Evolutionary conservation across 768 basidiomycete species (phyloP), one percentile per base, ranked within the genome.

Genomic region (Boletus fagicola): DNA sequence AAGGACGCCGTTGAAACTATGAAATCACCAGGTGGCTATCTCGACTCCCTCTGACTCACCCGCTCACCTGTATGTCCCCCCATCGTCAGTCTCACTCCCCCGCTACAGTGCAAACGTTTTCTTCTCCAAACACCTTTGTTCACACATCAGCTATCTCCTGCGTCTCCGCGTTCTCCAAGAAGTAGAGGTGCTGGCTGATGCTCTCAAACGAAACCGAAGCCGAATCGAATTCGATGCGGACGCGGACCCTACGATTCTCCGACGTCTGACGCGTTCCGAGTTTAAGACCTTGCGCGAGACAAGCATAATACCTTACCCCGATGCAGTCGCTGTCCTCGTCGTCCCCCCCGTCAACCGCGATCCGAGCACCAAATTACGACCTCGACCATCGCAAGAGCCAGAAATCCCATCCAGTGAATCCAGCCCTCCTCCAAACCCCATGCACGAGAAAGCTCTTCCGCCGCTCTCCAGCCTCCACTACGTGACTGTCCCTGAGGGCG

Each of bases 131-230:
- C 73, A 78, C 35, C 70, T 89, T 18, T 68, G 72, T 10, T 73
- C 78, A 26, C 85, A 92, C 44, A 78, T 90, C 36, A 75, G 75
- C 2, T 85, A 91, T 64, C 76, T 86, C 24, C 75, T 93, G 11
- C 88, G 90, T 45, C 69, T 88, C 15, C 83, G 91, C 18, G 80
- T 91, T 13, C 73, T 93, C 2, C 90, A 92, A 68, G 92, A 93
- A 64, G 72, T 93, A 7, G 78, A 85, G 39, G 68, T 91, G 6
- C 70, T 92, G 42, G 75, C 72, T 1, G 78, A 58, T n/a, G 16
- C 42, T 12, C 57, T 69, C 20, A 58, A 57, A 56, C 47, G 11
- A n/a, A 55, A 36, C 24, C 53, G 39, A 16, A 2, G 46, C 5
- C 53, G 24, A 51, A 24, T 39, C 20, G n/a, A 44, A 13, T 49